Evolutionary conservation across 2,329 filamentous ascomycete genomes (phyloP).

Genomic region (Blumeriella jaapii): DNA sequence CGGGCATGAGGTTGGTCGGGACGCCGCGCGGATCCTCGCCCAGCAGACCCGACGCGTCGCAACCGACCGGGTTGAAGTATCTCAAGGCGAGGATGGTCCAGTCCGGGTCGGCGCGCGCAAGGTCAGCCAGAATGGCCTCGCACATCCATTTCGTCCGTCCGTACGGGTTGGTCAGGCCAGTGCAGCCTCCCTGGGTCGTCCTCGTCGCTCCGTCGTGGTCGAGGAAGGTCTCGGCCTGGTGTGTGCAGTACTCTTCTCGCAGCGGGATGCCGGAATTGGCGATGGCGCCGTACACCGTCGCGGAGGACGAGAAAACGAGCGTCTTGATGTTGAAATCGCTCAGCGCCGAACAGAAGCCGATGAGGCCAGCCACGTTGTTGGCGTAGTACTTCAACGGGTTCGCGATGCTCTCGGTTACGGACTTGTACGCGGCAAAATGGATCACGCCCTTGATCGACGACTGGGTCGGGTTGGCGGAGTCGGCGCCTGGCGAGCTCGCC

Average conservation of each 20-base stretch:
- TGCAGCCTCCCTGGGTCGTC: slow-evolving; percentile 31
- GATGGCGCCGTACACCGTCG: slow-evolving; percentile 49
- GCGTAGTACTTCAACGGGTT: slow-evolving; percentile 50
- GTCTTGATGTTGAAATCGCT: slow-evolving; percentile 49
- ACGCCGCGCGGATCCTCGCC: slow-evolving; percentile 51
- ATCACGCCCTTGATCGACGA: slow-evolving; percentile 44
- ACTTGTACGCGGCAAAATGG: slow-evolving; percentile 56
- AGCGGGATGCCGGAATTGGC: slow-evolving; percentile 38
- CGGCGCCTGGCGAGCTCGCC: slow-evolving; percentile 1
- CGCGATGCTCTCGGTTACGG: slow-evolving; percentile 49
- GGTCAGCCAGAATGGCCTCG: slow-evolving; percentile 51
- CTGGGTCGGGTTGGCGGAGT: slow-evolving; percentile 1
- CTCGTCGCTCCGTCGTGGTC: slow-evolving; percentile 4
- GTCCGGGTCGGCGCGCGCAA: slow-evolving; percentile 44
- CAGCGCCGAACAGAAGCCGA: slow-evolving; percentile 44
- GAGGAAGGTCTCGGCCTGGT: slow-evolving; percentile 5
- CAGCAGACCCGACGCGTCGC: slow-evolving; percentile 48
- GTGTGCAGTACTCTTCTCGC: slow-evolving; percentile 39
- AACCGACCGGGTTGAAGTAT: slow-evolving; percentile 57
- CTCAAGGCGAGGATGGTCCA: slow-evolving; percentile 51
- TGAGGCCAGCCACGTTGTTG: slow-evolving; percentile 52
- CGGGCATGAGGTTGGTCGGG: slow-evolving; percentile 52
- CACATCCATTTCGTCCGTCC: slow-evolving; percentile 56
- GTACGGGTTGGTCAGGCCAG: slow-evolving; percentile 52
- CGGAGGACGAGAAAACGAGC: slow-evolving; percentile 55